phyloP scores from a whole-genome alignment of 169 alveolate genomes.

The Sarcocystis neurona region DNA sequence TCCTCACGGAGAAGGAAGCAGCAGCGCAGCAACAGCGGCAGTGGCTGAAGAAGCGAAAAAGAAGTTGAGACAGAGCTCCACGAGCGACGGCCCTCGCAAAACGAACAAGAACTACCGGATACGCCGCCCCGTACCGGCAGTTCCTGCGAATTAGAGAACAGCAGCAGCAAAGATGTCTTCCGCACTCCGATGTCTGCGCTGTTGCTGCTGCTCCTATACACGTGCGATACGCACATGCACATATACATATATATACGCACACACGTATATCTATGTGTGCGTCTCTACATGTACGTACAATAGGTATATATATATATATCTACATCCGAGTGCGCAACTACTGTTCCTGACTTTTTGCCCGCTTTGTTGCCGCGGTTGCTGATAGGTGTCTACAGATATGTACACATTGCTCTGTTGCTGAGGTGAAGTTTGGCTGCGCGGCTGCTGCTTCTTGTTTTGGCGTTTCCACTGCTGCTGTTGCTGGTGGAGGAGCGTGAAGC shows the following conservation, averaged over 20 bases:
- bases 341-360: background rate
- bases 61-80: background rate
- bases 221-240: background rate
- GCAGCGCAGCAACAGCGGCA: no score
- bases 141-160: no score
- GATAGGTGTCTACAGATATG: background rate
- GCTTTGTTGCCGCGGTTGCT: background rate
- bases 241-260: background rate
- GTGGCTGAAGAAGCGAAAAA: background rate
- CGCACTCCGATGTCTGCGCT: no score
- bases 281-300: no score
- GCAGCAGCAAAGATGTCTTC: no score
- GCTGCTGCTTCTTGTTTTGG: background rate
- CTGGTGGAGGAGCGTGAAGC: no score
- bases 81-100: no score
- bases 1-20: no score
- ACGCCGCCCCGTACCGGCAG: no score
- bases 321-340: background rate
- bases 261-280: background rate
- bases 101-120: no score
- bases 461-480: background rate
- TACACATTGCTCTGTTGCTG: background rate
- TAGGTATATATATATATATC: background rate
- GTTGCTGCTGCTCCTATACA: no score
- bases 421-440: background rate